Conservation (phyloP, 768 basidiomycete species). For the Pleurotus cornucopiae region DNA sequence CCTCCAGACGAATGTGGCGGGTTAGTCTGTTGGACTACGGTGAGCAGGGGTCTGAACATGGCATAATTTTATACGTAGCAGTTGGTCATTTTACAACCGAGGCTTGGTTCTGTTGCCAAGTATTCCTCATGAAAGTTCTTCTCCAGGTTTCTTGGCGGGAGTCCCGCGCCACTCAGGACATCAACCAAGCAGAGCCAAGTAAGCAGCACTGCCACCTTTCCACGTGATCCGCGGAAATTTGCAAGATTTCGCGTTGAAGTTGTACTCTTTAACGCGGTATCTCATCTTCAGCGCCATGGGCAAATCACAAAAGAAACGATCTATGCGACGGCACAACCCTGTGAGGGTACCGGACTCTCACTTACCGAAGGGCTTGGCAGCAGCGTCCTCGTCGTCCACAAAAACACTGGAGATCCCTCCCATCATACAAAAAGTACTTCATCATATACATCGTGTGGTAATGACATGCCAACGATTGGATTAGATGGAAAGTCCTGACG, state of each 20-base stretch:
- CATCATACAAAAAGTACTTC: constrained; percentile 80
- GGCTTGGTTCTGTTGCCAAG: not conserved
- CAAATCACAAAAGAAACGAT: constrained; percentile 86
- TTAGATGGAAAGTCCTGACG: constrained; percentile 75
- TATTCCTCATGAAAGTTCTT: not conserved
- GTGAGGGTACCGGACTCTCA: constrained; percentile 92
- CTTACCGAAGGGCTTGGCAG: constrained; percentile 75
- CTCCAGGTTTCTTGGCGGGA: constrained; percentile 7
- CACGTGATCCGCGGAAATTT: not conserved
- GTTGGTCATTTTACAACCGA: no score
- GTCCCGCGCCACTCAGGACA: not conserved
- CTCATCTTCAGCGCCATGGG: constrained; percentile 56
- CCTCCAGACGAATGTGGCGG: no score
- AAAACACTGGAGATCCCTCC: constrained; percentile 81
- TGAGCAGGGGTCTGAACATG: no score
- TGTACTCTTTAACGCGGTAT: not conserved
- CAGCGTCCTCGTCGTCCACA: constrained; percentile 66
- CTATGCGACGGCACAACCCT: constrained; percentile 87
- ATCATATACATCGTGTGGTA: not conserved
- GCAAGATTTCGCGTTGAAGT: not conserved
- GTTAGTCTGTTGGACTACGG: no score
- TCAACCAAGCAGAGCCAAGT: not conserved
- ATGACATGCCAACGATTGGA: constrained; percentile 5
- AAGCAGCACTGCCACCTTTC: not conserved
- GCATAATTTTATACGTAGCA: no score